Base-by-base conservation (phyloP, 176 grass and related monocot species). In the Aegilops bicornis region DNA sequence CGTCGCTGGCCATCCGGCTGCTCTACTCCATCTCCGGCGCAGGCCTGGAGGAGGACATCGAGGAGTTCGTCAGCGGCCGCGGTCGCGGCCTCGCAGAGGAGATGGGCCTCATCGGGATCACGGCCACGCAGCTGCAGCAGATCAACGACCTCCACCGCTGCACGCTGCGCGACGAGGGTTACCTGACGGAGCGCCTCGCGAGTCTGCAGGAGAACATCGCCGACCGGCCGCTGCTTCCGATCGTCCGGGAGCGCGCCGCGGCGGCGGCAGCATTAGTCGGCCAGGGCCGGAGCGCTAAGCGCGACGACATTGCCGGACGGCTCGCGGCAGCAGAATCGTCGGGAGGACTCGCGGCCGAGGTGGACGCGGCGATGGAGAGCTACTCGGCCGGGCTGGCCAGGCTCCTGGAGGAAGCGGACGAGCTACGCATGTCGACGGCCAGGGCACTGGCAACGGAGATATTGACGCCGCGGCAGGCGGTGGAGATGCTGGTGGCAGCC, bases 151-250 rank as follows among this genome's bases (percentile, higher is more conserved):
- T 97, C 85, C 92, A 97, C 80, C 10, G 74, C 24, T 80, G 89
- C 31, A 93, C 89, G 5, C 47, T 97, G 56, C 84, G 17, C 52
- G 85, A 87, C 4, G 95, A 97, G 85, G 66, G 86, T 19, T 40
- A 40, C 2, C 85, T 97, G 30, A 73, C 92, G 5, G 67, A 92
- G 0, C 79, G 79, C 2, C 79, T 88, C 16, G 92, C 95, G 2
- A 95, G 79, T 3, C 78, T 93, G 69, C 92, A 95, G 60, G 95
- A 97, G 82, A 83, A 84, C 79, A 10, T 97, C 79, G 91, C 92
- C 24, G 92, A 91, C 87, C 79, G 60, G 40, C 92, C 95, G 58
- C 87, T 97, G n/a, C 82, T 97, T 22, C 87, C 92, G 5, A 79
- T 97, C 68, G 42, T 93, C 32, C 71, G 78, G 47, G 61, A 48